These are phyloP conservation scores for Penicillium ochrochloron DNA, from an alignment of 495 filamentous ascomycete species.

Conservation along the genomic window DNA sequence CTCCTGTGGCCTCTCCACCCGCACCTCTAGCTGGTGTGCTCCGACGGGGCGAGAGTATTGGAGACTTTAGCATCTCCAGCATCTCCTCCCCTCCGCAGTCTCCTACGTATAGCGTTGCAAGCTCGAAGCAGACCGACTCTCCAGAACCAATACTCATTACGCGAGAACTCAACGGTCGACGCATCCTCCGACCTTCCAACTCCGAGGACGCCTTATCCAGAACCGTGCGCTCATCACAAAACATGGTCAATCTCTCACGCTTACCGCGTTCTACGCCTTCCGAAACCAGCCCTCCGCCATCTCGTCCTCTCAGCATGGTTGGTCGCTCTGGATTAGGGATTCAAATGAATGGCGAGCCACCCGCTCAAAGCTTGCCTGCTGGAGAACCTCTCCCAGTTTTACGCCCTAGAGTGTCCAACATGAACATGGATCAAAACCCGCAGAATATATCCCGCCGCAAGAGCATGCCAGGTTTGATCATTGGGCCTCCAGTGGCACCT, in stretches of 20 bases:
- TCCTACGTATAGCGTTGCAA: conserved; percentile 39
- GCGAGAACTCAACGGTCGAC: conserved; percentile 18
- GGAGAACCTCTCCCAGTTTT: conserved; percentile 18
- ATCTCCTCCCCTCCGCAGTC: conserved; percentile 47
- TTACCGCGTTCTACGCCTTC: conserved; percentile 23
- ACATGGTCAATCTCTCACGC: conserved; percentile 31
- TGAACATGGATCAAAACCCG: conserved; percentile 15
- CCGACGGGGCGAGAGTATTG: conserved; percentile 22
- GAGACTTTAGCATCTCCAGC: conserved; percentile 29
- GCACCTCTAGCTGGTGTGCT: conserved; percentile 27
- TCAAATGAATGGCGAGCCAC: conserved; percentile 16
- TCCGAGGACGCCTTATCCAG: conserved; percentile 42
- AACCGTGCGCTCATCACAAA: conserved; percentile 23
- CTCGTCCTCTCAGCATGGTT: conserved; percentile 28
- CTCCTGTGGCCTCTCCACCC: conserved; percentile 19
- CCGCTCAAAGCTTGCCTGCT: conserved; percentile 4
- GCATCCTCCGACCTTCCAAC: conserved; percentile 37
- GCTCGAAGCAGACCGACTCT: conserved; percentile 28
- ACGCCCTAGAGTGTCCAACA: conserved; percentile 16
- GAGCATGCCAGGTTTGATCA: conserved; percentile 61
- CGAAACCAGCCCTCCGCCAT: conserved; percentile 22
- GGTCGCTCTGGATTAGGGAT: conserved; percentile 25
- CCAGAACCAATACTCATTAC: conserved; percentile 23
- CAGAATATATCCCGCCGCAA: conserved; percentile 44
- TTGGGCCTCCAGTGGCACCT: conserved; percentile 64